These are phyloP conservation scores for Agaricus sinodeliciosus DNA, from an alignment of 768 basidiomycete species.

Conservation along the genomic window DNA sequence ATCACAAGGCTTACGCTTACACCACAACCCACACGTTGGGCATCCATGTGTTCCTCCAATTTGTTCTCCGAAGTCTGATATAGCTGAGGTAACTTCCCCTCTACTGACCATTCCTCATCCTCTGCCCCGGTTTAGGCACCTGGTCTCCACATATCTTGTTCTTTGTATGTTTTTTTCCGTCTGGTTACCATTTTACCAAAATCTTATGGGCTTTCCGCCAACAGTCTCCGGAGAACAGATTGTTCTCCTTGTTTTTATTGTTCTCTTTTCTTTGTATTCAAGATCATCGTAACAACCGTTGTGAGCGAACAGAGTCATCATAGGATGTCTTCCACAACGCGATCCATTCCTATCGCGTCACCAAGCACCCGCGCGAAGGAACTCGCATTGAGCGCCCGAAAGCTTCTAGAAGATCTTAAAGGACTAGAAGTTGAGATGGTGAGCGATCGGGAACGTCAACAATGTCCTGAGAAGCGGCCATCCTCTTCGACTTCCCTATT, in stretches of 20 bases:
- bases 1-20: neutral
- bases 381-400: conserved; percentile 10
- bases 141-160: neutral
- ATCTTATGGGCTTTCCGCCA: neutral
- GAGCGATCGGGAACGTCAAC: neutral
- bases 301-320: neutral
- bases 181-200: too few relatives aligned
- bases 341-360: conserved; percentile 5
- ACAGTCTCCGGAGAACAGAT: conserved; percentile 1
- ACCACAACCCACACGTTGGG: neutral
- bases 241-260: conserved; percentile 16
- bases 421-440: conserved; percentile 10
- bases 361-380: conserved; percentile 8
- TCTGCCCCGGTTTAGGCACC: neutral
- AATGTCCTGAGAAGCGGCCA: neutral
- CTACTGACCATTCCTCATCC: neutral
- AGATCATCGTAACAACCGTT: conserved; percentile 15
- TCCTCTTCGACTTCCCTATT: neutral
- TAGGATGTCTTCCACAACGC: conserved; percentile 1
- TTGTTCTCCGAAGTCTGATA: neutral
- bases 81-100: neutral
- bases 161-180: neutral
- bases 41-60: conserved; percentile 9
- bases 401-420: conserved; percentile 12
- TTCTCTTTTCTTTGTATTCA: conserved; percentile 3